These are phyloP conservation scores for Scutellaria barbata DNA, from an alignment of 257 asterid species.

Conservation along the genomic window DNA sequence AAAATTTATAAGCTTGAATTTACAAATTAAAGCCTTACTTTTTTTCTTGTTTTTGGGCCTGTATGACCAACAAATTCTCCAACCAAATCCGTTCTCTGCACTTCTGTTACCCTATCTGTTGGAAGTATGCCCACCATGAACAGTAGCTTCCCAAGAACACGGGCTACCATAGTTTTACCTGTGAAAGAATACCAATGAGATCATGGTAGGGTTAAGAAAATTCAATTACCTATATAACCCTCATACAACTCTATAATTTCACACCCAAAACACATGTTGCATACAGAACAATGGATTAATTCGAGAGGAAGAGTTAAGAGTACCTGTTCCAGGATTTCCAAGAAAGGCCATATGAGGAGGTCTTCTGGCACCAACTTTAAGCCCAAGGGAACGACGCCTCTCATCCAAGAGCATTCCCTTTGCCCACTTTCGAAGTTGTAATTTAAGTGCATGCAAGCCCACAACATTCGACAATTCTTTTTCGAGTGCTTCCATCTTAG, in stretches of 20 bases:
- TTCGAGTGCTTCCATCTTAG: constrained; percentile 85
- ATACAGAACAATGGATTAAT: not conserved
- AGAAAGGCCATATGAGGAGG: constrained; percentile 98
- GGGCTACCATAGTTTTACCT: constrained; percentile 92
- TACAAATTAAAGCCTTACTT: constrained; percentile 44
- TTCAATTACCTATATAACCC: constrained; percentile 12
- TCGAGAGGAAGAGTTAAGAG: constrained; percentile 13
- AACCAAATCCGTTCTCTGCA: constrained; percentile 92
- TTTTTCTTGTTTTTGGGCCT: constrained; percentile 83
- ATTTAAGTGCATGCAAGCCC: constrained; percentile 71
- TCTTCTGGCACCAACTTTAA: constrained; percentile 79
- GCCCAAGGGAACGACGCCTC: constrained; percentile 88
- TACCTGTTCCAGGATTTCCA: constrained; percentile 98
- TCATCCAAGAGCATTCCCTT: constrained; percentile 94
- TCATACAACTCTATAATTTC: constrained; percentile 11
- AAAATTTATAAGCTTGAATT: not conserved
- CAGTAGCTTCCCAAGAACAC: constrained; percentile 84
- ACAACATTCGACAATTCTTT: constrained; percentile 67
- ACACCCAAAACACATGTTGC: not conserved
- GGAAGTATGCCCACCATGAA: constrained; percentile 86
- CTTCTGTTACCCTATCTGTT: constrained; percentile 83
- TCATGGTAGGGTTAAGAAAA: constrained; percentile 17
- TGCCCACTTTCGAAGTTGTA: constrained; percentile 89
- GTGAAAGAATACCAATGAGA: constrained; percentile 26
- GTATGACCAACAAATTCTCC: constrained; percentile 95